Evolutionary conservation across 192 early-diverging fungal genomes (phyloP).

Genomic region (Entomortierella beljakovae): DNA sequence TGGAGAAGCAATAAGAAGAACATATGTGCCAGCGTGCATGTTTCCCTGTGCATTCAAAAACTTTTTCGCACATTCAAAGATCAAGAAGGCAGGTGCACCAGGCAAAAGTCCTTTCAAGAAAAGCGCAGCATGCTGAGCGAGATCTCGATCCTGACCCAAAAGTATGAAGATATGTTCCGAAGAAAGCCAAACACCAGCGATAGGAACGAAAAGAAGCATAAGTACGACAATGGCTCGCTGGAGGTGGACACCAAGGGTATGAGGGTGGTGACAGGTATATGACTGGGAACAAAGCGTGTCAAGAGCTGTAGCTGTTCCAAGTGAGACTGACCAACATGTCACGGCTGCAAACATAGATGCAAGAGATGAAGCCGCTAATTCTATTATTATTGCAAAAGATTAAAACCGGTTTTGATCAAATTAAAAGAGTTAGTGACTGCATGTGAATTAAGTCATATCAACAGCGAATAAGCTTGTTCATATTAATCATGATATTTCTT

Average conservation of each 20-base stretch:
- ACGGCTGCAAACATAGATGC: conserved; percentile 81
- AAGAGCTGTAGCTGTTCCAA: conserved; percentile 78
- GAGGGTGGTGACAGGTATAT: conserved; percentile 74
- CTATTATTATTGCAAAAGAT: too few relatives aligned
- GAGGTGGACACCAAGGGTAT: conserved; percentile 79
- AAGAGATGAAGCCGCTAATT: conserved; percentile 77
- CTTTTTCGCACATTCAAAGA: conserved; percentile 88
- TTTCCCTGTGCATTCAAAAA: conserved; percentile 89
- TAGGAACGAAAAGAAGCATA: conserved; percentile 73
- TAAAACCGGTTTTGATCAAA: too few relatives aligned
- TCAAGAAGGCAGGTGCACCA: conserved; percentile 81
- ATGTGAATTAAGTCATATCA: too few relatives aligned
- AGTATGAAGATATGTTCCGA: conserved; percentile 76
- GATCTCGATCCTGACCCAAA: conserved; percentile 78
- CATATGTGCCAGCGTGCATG: conserved; percentile 86
- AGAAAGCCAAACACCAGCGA: conserved; percentile 71
- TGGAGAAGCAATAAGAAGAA: conserved; percentile 77
- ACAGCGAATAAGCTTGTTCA: too few relatives aligned
- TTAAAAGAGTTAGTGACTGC: too few relatives aligned
- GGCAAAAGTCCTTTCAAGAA: conserved; percentile 78
- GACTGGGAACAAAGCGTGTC: conserved; percentile 83
- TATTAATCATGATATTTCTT: not conserved
- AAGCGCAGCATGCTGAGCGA: conserved; percentile 73
- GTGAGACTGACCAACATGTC: conserved; percentile 72
- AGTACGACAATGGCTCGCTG: conserved; percentile 87